Conservation (phyloP, 257 asterid species). For the Capsicum baccatum region DNA sequence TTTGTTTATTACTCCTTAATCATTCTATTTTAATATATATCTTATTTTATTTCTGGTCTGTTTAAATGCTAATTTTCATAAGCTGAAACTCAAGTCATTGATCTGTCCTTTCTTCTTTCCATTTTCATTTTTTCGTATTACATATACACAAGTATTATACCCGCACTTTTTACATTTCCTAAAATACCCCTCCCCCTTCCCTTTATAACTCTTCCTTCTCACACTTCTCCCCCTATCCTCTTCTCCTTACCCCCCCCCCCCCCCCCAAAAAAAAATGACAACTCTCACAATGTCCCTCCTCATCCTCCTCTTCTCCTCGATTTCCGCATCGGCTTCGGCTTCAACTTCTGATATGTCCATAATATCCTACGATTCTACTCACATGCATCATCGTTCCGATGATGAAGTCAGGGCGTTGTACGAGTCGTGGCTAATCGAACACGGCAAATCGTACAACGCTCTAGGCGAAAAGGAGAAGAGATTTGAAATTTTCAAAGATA, state of each 20-base stretch:
- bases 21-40: too few relatives aligned
- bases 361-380: constrained; percentile 50
- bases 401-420: constrained; percentile 48
- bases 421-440: constrained; percentile 65
- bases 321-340: constrained; percentile 31
- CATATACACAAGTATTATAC: background rate
- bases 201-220: constrained; percentile 18
- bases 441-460: constrained; percentile 61
- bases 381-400: constrained; percentile 32
- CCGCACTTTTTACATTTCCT: background rate
- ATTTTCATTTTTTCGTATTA: background rate
- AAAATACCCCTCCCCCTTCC: background rate
- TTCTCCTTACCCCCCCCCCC: background rate
- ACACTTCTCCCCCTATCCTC: background rate
- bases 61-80: too few relatives aligned
- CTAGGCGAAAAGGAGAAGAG: constrained; percentile 60
- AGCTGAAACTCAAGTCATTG: too few relatives aligned
- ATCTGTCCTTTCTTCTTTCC: background rate
- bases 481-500: constrained; percentile 60
- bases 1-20: too few relatives aligned
- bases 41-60: too few relatives aligned
- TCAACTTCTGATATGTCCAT: constrained; percentile 55
- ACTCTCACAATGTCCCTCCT: constrained; percentile 2
- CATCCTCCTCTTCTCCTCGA: constrained; percentile 33
- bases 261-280: too few relatives aligned